Percentiles rank a stretch among this genome's conserved stretches.
Conservation (phyloP, 805 yeast species). For the Sungouiozyma ichnusensis region DNA sequence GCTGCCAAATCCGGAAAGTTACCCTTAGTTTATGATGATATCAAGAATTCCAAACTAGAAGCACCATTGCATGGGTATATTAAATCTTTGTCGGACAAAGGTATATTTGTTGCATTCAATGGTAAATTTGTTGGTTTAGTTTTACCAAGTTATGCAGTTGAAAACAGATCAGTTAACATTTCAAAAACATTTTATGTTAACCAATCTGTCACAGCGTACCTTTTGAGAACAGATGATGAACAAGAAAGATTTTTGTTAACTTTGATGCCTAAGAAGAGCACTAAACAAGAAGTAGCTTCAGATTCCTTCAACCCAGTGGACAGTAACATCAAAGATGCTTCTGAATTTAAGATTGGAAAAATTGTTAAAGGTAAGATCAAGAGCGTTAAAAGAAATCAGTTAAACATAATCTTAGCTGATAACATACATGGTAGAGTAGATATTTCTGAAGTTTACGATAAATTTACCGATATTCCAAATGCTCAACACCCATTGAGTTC, state of each 20-base stretch:
- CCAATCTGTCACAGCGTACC: conserved; percentile 64
- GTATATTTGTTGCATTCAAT: conserved; percentile 76
- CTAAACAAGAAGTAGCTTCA: conserved; percentile 9
- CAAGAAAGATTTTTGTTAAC: conserved; percentile 63
- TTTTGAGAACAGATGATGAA: conserved; percentile 57
- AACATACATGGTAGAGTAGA: conserved; percentile 74
- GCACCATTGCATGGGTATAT: conserved; percentile 59
- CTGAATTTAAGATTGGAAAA: conserved; percentile 51
- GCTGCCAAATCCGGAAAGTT: conserved; percentile 46
- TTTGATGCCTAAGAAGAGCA: conserved; percentile 29
- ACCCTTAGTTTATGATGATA: conserved; percentile 53
- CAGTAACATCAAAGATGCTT: conserved; percentile 33
- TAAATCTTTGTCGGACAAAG: conserved; percentile 65
- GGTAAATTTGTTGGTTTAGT: conserved; percentile 76
- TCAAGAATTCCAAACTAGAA: conserved; percentile 34
- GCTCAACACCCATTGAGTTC: conserved; percentile 45
- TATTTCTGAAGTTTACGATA: conserved; percentile 55
- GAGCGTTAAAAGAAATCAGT: conserved; percentile 58
- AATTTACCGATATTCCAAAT: conserved; percentile 44
- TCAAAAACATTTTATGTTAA: conserved; percentile 44
- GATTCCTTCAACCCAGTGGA: conserved; percentile 53
- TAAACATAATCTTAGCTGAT: conserved; percentile 67
- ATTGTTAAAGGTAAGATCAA: conserved; percentile 50
- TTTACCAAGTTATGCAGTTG: conserved; percentile 59
- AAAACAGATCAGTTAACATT: conserved; percentile 43